phyloP scores from a whole-genome alignment of 2,329 filamentous ascomycete species.

The Trichoderma sp. region DNA sequence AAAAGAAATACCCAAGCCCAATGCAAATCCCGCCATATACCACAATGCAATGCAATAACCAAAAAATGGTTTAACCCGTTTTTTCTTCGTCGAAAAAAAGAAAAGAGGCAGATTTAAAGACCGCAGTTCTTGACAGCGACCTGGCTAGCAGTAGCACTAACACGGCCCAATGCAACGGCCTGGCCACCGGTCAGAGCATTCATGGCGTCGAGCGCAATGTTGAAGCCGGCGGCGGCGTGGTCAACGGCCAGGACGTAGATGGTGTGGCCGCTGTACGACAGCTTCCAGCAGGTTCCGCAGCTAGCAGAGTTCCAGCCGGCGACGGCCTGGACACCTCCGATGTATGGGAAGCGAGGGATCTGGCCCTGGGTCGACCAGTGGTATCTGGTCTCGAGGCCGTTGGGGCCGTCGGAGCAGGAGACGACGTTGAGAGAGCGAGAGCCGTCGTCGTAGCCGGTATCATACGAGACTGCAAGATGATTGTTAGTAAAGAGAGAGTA shows the following conservation, averaged over 20 bases:
- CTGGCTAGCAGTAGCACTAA: conserved; percentile 52
- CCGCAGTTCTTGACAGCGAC: conserved; percentile 48
- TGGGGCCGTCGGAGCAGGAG: conserved; percentile 66
- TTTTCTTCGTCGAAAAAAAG: neutral
- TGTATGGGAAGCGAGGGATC: conserved; percentile 53
- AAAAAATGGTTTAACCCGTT: neutral
- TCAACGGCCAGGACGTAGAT: conserved; percentile 61
- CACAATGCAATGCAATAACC: conserved; percentile 3
- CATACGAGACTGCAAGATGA: conserved; percentile 62
- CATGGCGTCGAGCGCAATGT: conserved; percentile 59
- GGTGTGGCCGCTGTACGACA: conserved; percentile 52
- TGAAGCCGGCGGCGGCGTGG: conserved; percentile 51
- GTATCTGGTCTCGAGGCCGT: conserved; percentile 66
- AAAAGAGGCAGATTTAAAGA: conserved; percentile 25
- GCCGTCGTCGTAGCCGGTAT: conserved; percentile 67
- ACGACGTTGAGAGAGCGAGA: conserved; percentile 57
- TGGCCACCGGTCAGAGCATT: conserved; percentile 56
- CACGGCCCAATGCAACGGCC: conserved; percentile 50
- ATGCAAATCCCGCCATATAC: conserved; percentile 2
- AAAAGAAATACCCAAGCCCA: neutral
- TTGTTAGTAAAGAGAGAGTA: conserved; percentile 23
- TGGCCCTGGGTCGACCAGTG: conserved; percentile 58
- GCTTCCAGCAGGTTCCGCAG: conserved; percentile 62
- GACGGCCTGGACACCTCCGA: conserved; percentile 57
- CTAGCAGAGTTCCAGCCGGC: conserved; percentile 56